Percentiles rank a stretch among this genome's conserved stretches.
These are phyloP conservation scores for Triticum dicoccoides DNA, from an alignment of 176 grass and related monocot genomes.

Conservation along the genomic window DNA sequence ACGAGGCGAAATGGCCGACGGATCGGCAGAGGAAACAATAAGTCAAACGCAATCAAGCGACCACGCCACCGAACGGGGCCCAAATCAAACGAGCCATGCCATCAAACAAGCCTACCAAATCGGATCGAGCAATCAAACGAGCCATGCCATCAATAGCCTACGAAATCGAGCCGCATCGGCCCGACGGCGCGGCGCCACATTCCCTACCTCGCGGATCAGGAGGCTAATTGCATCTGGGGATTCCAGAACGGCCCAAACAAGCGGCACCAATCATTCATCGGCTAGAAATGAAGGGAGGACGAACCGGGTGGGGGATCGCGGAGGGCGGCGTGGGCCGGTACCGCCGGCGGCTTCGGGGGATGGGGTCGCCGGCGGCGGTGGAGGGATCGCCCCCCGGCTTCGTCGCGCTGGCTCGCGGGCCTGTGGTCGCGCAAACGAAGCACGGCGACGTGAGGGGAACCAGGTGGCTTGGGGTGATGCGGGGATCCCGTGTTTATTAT, in stretches of 20 bases:
- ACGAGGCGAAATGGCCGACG: neutral
- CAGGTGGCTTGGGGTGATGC: neutral
- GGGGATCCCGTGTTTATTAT: neutral
- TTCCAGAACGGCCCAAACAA: neutral
- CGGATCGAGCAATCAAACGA: neutral
- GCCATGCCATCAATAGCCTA: neutral
- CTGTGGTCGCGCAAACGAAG: slow-evolving; percentile 31
- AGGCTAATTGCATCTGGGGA: neutral
- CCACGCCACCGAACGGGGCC: neutral
- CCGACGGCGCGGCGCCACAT: slow-evolving; percentile 2
- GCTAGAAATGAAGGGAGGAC: neutral
- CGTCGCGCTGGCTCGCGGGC: slow-evolving; percentile 23
- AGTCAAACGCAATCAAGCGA: slow-evolving; percentile 5
- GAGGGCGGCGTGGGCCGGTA: neutral
- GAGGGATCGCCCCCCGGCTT: slow-evolving; percentile 40
- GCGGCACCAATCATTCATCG: neutral
- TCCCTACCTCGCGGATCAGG: neutral
- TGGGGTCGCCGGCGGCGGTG: slow-evolving; percentile 45
- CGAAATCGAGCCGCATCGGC: neutral
- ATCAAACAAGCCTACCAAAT: neutral
- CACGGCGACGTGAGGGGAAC: neutral
- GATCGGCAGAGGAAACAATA: neutral
- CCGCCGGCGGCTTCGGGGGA: slow-evolving; percentile 45
- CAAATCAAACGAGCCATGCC: neutral
- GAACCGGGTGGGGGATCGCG: slow-evolving; percentile 18